Evolutionary conservation across 2,329 filamentous ascomycete species (phyloP), one percentile per base, ranked within the genome.

Genomic region (Talaromyces sp.): DNA sequence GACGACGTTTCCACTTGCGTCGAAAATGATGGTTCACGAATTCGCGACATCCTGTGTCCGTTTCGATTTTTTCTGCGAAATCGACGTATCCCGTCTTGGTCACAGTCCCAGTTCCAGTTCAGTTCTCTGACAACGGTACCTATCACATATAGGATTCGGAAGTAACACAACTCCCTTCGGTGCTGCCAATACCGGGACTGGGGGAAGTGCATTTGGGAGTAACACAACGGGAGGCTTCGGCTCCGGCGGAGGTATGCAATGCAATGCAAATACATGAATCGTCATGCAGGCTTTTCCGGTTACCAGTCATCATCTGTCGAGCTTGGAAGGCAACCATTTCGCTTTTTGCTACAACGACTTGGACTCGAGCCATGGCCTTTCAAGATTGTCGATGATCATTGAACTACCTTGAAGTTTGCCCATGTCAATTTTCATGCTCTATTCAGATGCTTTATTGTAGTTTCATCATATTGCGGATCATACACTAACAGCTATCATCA

Each of bases 211-310:
- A 66, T 76, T 77, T 65, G 75, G 75, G 66, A 77, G 73, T 67
- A 73, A 72, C 65, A 72, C 74, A 70, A 73, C 74, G 69, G 78
- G 74, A 70, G 74, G 75, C 70, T 79, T 78, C 68, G 78, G 77
- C 68, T 76, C 76, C 70, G 74, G 76, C 68, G 75, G 75, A 78
- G 77, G 77, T 79, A 79, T 72, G 77, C 78, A 61, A 45, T 61
- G 60, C 58, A 37, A 63, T n/a, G 22, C 27, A 19, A 11, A 24
- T 47, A 52, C 59, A 19, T 24, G n/a, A 63, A 37, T 19, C 19
- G 45, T 54, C 60, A 31, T 59, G 56, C 7, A 11, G 37, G 22
- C 54, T 57, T 33, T 31, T 45, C 24, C 56, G 37, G 37, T 33
- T 39, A 27, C 27, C 39, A 41, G 48, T 41, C 27, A 50, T 52